phyloP scores from a whole-genome alignment of 768 basidiomycete genomes.

The Obba rivulosa region DNA sequence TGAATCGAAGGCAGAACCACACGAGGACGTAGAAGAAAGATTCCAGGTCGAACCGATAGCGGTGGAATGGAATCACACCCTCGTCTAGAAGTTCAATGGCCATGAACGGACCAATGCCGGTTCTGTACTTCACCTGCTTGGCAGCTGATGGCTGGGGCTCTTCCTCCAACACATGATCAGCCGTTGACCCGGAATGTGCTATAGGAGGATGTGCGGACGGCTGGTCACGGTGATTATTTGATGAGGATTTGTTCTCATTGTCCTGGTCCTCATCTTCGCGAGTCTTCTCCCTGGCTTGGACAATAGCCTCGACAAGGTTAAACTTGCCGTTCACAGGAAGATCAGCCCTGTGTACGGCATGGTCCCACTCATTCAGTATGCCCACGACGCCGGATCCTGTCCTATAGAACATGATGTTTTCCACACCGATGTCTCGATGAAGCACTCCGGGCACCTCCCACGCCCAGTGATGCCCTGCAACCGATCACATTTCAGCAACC shows the following conservation, averaged over 20 bases:
- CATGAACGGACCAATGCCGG: constrained; percentile 26
- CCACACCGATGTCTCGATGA: constrained; percentile 28
- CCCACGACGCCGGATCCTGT: constrained; percentile 14
- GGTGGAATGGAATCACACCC: background rate
- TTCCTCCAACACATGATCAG: no score
- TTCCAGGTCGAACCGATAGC: constrained; percentile 6
- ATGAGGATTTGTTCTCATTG: no score
- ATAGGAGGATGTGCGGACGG: no score
- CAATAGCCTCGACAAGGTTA: no score
- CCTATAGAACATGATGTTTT: constrained; percentile 25
- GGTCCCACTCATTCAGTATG: constrained; percentile 26
- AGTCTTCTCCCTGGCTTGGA: no score
- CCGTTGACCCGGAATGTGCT: no score
- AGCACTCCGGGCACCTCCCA: constrained; percentile 18
- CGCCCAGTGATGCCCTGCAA: constrained; percentile 22
- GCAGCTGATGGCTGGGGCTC: no score
- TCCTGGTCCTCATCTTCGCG: no score
- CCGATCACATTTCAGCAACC: background rate
- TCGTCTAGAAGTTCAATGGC: constrained; percentile 19
- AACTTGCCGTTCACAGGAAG: no score
- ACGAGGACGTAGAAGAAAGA: constrained; percentile 7
- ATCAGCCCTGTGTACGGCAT: constrained; percentile 9
- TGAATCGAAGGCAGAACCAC: constrained; percentile 1
- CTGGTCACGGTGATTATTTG: no score
- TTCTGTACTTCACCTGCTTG: no score